phyloP scores from a whole-genome alignment of 2,329 filamentous ascomycete species.

The Fusarium clavum region DNA sequence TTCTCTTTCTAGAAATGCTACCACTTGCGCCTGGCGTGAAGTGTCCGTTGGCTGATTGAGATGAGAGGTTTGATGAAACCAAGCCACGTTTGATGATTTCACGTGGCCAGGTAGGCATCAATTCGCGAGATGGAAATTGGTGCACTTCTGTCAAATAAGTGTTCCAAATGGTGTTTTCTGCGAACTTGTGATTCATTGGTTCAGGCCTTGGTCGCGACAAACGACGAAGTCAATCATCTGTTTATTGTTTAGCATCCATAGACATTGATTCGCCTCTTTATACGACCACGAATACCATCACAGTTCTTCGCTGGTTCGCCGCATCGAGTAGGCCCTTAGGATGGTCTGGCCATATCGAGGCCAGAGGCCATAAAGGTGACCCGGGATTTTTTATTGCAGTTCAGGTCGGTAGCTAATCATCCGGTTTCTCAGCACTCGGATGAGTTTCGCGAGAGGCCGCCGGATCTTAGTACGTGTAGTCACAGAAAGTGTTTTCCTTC shows the following conservation, averaged over 20 bases:
- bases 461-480: background rate
- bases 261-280: background rate
- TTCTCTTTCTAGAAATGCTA: constrained; percentile 13
- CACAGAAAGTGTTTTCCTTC: background rate
- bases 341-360: constrained; percentile 17
- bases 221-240: background rate
- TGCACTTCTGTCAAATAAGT: background rate
- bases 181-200: background rate
- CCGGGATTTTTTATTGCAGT: constrained; percentile 5
- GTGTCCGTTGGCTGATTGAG: constrained; percentile 5
- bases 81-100: constrained; percentile 18
- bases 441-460: constrained; percentile 14
- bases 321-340: constrained; percentile 10
- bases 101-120: background rate
- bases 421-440: constrained; percentile 15
- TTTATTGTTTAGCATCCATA: background rate
- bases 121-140: background rate
- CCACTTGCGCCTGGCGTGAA: constrained; percentile 14
- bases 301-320: constrained; percentile 6
- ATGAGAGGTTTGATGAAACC: constrained; percentile 4
- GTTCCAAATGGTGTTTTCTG: background rate
- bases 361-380: constrained; percentile 3
- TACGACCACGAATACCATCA: background rate
- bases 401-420: constrained; percentile 13
- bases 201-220: background rate